Evolutionary conservation across 768 basidiomycete genomes (phyloP), one percentile per base, ranked within the genome.

Genomic region (Hydnomerulius pinastri): DNA sequence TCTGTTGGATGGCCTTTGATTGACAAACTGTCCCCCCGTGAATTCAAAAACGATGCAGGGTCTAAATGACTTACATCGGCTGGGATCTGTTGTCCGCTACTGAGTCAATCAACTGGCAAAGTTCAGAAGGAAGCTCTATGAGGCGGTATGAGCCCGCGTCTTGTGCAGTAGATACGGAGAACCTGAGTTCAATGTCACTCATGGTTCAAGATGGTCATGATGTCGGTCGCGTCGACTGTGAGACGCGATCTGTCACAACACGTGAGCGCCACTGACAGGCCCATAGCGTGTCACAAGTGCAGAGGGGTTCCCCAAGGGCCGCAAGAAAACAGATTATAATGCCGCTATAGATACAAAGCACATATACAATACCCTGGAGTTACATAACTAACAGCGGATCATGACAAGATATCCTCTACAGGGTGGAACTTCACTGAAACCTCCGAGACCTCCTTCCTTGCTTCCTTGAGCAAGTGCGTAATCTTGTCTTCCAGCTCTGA

Each of bases 1-100:
- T 98, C 94, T 24, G 78, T 77, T 2, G 81, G 68, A 37, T 83
- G 74, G 6, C 95, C 96, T 66, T 93, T 95, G 70, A 98, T 86
- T 23, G 78, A 77, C 46, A 93, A 66, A 35, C 88, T 88, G 57
- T 36, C 10, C 8, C 48, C 43, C 10, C 17, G 27, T 46, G 18
- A 57, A 20, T 15, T 32, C 7, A 15, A 13, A 0, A n/a, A 37
- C 12, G 28, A 12, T 28, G 9, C 4, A 21, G 29, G 4, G n/a
- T 29, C 1, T 11, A 38, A 18, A 10, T 7, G 5, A 49, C 57
- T 49, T 45, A 57, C 68, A 59, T 49, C 41, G 73, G 72, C 63
- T 69, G 47, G 67, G 58, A 21, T 58, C 62, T 63, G 36, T 65
- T 63, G 21, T 71, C 67, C 4, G 70, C 53, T 4, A 81, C 71